Evolutionary conservation across 208 protist species (phyloP), one percentile per base, ranked within the genome.

Genomic region (Leishmania amazonensis): DNA sequence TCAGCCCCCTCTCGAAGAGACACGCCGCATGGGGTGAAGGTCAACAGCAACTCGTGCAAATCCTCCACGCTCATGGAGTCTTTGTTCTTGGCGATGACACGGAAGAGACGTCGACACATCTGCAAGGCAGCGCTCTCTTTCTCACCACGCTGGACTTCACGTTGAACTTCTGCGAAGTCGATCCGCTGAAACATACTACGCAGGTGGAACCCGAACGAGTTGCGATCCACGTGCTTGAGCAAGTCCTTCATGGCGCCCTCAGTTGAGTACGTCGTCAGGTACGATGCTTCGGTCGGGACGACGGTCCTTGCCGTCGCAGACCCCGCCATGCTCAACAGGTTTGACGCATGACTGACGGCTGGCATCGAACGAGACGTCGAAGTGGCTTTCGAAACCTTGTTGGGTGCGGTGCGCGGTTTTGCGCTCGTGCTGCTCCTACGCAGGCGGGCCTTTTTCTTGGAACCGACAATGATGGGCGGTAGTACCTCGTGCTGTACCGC

Each of bases 1-100:
- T 95, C 91, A n/a, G 75, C 81, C 24, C 89, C 88, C 76, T 97
- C 93, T 51, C 85, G 86, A 21, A 83, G 54, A 0, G 87, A 73
- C 54, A 90, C 90, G 74, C 90, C 91, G 47, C 87, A 80, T 38
- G 90, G 83, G 42, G 91, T 95, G 85, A 87, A 94, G 49, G 93
- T 70, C n/a, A 90, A 71, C 60, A 97, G 82, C 75, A 91, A 75
- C 68, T 91, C 86, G 76, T 93, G 83, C 65, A 97, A 53, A 75
- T 94, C 88, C 58, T 92, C 90, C 0, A 80, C 80, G 21, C 73
- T 85, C 71, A 97, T 58, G 1, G 42, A 70, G 6, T 89, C 80
- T 76, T 91, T 89, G 42, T 86, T 67, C 64, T 89, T 87, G 42
- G 93, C 67, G 38, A 94, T 51, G 11, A 85, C 31, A 35, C 81